phyloP scores from a whole-genome alignment of 345 rosid species.

The Durio zibethinus region DNA sequence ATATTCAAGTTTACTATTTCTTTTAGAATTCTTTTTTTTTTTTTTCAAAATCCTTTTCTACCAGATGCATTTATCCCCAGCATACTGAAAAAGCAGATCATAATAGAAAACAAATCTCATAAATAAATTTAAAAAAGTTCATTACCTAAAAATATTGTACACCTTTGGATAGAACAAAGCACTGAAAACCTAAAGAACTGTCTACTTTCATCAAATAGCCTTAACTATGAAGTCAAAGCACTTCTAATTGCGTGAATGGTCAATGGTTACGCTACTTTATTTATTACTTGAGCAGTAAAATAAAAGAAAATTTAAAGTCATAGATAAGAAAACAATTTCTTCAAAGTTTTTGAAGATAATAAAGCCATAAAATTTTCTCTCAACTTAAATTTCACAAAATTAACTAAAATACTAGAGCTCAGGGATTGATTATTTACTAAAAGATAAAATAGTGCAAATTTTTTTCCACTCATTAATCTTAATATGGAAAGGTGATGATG shows the following conservation, averaged over 20 bases:
- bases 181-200: neutral
- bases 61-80: neutral
- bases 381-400: neutral
- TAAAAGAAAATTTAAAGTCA: neutral
- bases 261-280: neutral
- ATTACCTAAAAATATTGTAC: neutral
- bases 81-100: neutral
- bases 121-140: neutral
- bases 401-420: neutral
- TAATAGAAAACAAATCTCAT: neutral
- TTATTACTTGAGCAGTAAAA: neutral
- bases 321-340: neutral
- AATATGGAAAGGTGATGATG: neutral
- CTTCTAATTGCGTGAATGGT: neutral
- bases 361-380: neutral
- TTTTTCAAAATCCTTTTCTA: neutral
- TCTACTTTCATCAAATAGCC: neutral
- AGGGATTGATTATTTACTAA: neutral
- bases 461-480: neutral
- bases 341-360: neutral
- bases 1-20: neutral
- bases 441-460: neutral
- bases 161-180: neutral
- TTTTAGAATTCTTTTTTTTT: neutral
- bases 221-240: neutral